Evolutionary conservation across 495 filamentous ascomycete species (phyloP), one percentile per base, ranked within the genome.

Genomic region (Chaetomium fimeti): DNA sequence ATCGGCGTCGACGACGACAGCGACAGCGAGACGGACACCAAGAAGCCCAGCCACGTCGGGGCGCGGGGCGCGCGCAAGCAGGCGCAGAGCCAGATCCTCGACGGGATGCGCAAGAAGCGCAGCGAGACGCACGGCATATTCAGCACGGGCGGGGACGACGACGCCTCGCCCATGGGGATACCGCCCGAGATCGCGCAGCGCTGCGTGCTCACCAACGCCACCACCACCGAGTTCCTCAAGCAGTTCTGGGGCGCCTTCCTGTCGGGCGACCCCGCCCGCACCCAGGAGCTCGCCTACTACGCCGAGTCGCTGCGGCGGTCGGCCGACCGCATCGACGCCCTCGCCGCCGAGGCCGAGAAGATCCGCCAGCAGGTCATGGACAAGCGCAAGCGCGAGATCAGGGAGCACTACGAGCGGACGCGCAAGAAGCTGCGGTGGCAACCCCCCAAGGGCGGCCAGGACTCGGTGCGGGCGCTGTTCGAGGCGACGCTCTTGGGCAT

Each of bases 191-290:
- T 92, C 5, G 88, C 91, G 47, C 88, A 95, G 61, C 85, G 87
- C 5, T 82, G 96, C 45, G 85, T 83, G 28, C 83, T 96, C 25
- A 96, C 92, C 20, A 92, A 98, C 72, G 91, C 92, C 47, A 97
- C 94, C 0, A 91, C 92, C 1, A 89, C 88, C 9, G 95, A 98
- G 67, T 98, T 98, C 70, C 78, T 98, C n/a, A 88, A 90, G 66
- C 93, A 98, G 72, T 98, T 97, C 80, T 98, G 93, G 93, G 79
- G 84, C 42, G 85, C 90, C 5, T 97, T 94, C 69, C 79, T 93
- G 9, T 96, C 92, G 0, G 91, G 91, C 36, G 59, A 63, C 49
- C 15, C 66, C 9, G 85, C 88, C 49, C 86, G 89, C n/a, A 87
- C 89, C 0, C 77, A 78, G 25, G 92, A 97, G 71, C 81, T 95